Percentiles rank a stretch among this genome's conserved stretches.
phyloP scores from a whole-genome alignment of 1,284 basidiomycete genomes.

The Cryptococcus depauperatus region DNA sequence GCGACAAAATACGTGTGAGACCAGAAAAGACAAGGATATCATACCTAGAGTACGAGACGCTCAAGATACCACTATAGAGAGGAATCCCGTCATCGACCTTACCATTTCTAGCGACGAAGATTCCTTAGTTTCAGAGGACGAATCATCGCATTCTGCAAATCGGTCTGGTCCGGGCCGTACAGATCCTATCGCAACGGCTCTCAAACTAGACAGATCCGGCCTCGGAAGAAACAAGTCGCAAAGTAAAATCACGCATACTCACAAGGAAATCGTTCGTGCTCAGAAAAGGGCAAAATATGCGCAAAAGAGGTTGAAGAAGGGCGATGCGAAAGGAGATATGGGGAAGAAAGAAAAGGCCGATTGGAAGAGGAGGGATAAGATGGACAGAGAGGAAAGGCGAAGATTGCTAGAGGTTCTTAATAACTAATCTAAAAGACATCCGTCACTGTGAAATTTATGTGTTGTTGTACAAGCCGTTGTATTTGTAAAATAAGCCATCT shows the following conservation, averaged over 20 bases:
- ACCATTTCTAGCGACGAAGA: conserved; percentile 6
- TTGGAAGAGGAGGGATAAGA: conserved; percentile 35
- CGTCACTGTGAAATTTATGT: no score
- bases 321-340: conserved; percentile 12
- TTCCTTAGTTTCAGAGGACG: not conserved
- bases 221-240: conserved; percentile 20
- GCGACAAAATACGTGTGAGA: not conserved
- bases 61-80: conserved; percentile 8
- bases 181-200: conserved; percentile 32
- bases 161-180: conserved; percentile 31
- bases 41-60: not conserved
- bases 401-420: conserved; percentile 28
- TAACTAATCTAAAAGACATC: no score
- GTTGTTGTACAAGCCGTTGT: no score
- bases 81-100: conserved; percentile 15
- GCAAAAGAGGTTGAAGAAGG: not conserved
- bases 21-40: not conserved
- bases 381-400: conserved; percentile 32
- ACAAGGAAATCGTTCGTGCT: conserved; percentile 30
- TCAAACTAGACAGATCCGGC: conserved; percentile 39
- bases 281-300: conserved; percentile 21
- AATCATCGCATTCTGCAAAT: not conserved
- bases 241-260: conserved; percentile 34
- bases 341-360: conserved; percentile 32
- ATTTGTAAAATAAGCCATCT: no score